Evolutionary conservation across 2,329 filamentous ascomycete species (phyloP).

Genomic region (Venturiaceae sp.): DNA sequence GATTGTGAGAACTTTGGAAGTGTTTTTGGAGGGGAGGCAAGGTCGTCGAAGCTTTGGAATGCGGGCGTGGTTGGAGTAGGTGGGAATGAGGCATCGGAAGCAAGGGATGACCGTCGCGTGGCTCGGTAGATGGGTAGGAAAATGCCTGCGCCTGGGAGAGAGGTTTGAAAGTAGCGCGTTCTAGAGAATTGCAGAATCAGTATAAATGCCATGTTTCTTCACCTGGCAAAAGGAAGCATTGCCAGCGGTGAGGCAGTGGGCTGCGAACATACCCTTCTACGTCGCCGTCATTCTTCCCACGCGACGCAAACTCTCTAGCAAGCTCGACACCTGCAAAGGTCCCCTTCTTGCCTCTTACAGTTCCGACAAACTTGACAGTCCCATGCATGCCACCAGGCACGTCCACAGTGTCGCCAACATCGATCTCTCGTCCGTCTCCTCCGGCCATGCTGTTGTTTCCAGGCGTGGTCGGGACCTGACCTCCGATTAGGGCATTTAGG

Average conservation of each 20-base stretch:
- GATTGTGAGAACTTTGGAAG: conserved; percentile 82
- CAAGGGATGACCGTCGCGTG: conserved; percentile 52
- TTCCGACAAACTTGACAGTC: conserved; percentile 78
- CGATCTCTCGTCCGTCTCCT: conserved; percentile 36
- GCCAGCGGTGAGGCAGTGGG: neutral
- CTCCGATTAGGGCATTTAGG: conserved; percentile 55
- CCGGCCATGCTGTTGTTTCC: conserved; percentile 25
- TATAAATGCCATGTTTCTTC: neutral
- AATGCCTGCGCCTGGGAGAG: conserved; percentile 73
- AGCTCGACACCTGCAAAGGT: conserved; percentile 90
- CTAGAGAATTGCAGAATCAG: conserved; percentile 18
- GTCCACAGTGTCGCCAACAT: conserved; percentile 76
- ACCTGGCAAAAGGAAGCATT: neutral
- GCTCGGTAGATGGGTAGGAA: conserved; percentile 84
- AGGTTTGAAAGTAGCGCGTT: conserved; percentile 70
- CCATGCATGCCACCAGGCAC: conserved; percentile 91
- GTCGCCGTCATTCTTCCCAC: conserved; percentile 92
- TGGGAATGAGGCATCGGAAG: conserved; percentile 45
- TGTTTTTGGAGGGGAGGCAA: conserved; percentile 40
- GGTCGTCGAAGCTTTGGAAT: conserved; percentile 19
- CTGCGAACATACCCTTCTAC: conserved; percentile 70
- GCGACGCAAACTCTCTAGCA: conserved; percentile 64
- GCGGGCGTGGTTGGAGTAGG: conserved; percentile 59
- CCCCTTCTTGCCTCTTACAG: conserved; percentile 80
- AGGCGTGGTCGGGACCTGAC: conserved; percentile 10